Conservation (phyloP, 306 rosid genomes). For the Medicago lupulina region DNA sequence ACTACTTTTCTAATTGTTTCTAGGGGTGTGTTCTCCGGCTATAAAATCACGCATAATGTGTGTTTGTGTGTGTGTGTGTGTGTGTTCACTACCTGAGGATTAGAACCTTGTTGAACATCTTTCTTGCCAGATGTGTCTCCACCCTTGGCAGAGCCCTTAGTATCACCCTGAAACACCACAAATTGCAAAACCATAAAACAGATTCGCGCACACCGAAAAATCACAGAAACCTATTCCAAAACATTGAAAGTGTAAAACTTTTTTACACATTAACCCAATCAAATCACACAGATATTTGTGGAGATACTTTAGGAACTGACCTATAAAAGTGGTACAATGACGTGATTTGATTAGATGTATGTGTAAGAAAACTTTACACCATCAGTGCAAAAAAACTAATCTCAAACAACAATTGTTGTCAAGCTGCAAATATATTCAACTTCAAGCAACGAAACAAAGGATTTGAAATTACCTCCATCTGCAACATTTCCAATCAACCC, state of each 20-base stretch:
- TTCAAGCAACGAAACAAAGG: slow-evolving; percentile 8
- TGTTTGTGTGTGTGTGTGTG: background rate
- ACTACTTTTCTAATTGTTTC: too few species aligned
- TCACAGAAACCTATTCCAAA: background rate
- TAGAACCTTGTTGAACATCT: slow-evolving; percentile 70
- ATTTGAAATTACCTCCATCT: slow-evolving; percentile 87
- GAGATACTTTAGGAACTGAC: too few species aligned
- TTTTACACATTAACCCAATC: too few species aligned
- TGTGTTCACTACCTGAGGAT: slow-evolving; percentile 65
- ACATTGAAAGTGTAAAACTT: too few species aligned
- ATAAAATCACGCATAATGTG: background rate
- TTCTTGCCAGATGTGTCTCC: slow-evolving; percentile 71
- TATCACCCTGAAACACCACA: slow-evolving; percentile 77
- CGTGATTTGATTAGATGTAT: too few species aligned
- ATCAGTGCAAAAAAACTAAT: too few species aligned
- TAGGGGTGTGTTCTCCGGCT: background rate
- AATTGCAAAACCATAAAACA: slow-evolving; percentile 21
- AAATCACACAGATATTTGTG: too few species aligned
- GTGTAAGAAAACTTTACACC: too few species aligned
- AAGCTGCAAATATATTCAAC: background rate
- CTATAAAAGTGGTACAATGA: too few species aligned
- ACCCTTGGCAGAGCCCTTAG: slow-evolving; percentile 87
- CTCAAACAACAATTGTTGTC: background rate
- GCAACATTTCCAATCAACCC: slow-evolving; percentile 53
- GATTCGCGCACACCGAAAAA: background rate